Evolutionary conservation across 2,329 filamentous ascomycete genomes (phyloP).

Genomic region (Raffaelea ambrosiae): DNA sequence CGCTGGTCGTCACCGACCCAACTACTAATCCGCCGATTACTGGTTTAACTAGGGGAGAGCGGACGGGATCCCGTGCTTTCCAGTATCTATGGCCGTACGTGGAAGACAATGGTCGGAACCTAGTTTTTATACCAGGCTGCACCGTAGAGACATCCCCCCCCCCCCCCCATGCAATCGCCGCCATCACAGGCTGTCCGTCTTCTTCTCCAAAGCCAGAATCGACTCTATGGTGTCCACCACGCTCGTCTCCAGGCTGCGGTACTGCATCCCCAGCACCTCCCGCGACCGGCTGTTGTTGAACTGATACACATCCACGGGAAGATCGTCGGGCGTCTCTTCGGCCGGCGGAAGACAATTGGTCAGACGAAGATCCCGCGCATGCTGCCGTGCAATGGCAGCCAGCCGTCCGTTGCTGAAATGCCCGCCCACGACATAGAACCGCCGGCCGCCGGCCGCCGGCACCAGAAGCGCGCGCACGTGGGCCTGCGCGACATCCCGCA

Average conservation of each 20-base stretch:
- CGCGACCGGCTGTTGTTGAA: slow-evolving; percentile 48
- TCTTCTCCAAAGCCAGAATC: slow-evolving; percentile 18
- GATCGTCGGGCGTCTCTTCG: slow-evolving; percentile 27
- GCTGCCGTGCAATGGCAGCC: slow-evolving; percentile 43
- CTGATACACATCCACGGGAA: slow-evolving; percentile 39
- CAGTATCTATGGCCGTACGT: too few species aligned
- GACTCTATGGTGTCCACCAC: slow-evolving; percentile 49
- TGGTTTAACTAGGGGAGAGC: too few species aligned
- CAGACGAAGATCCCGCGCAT: slow-evolving; percentile 47
- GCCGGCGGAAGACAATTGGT: slow-evolving; percentile 30
- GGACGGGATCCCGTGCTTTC: too few species aligned
- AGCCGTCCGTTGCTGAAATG: slow-evolving; percentile 54
- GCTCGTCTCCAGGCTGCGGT: slow-evolving; percentile 46
- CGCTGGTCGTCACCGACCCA: too few species aligned
- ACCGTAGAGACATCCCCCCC: too few species aligned
- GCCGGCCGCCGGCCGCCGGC: slow-evolving; percentile 47
- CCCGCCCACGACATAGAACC: slow-evolving; percentile 55
- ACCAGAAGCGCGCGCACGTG: slow-evolving; percentile 53
- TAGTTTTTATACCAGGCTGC: too few species aligned
- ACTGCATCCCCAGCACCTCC: slow-evolving; percentile 51
- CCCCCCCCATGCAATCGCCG: too few species aligned
- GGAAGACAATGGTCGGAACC: too few species aligned
- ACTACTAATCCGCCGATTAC: too few species aligned
- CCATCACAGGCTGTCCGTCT: too few species aligned
- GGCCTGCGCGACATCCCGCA: slow-evolving; percentile 52